These are phyloP conservation scores for Arabidopsis suecica DNA, from an alignment of 345 rosid species.

Conservation along the genomic window DNA sequence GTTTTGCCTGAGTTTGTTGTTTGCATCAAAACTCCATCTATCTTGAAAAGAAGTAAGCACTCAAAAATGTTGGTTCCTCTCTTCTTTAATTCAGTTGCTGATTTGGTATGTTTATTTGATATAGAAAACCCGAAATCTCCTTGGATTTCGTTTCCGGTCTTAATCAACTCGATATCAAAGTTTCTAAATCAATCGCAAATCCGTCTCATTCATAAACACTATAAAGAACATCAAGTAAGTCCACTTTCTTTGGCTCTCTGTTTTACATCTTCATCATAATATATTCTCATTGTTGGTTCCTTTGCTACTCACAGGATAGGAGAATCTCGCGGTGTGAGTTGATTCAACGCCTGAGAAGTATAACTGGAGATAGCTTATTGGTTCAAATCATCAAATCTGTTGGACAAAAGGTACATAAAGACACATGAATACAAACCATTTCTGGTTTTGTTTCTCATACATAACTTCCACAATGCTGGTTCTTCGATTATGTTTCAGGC, in stretches of 20 bases:
- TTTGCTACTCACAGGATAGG: conserved; percentile 52
- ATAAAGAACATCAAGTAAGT: conserved; percentile 54
- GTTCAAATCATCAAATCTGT: conserved; percentile 59
- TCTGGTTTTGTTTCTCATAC: background rate
- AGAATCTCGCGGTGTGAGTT: conserved; percentile 62
- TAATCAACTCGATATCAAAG: conserved; percentile 57
- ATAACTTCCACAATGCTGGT: background rate
- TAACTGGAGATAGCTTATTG: conserved; percentile 72
- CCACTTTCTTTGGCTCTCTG: background rate
- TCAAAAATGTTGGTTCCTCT: background rate
- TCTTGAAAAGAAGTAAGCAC: conserved; percentile 44
- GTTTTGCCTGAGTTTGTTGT: conserved; percentile 66
- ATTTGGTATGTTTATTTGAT: conserved; percentile 26
- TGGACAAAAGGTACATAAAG: conserved; percentile 52
- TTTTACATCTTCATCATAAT: background rate
- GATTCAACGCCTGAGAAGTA: conserved; percentile 55
- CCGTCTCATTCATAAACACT: conserved; percentile 49
- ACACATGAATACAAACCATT: background rate
- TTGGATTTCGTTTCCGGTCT: conserved; percentile 65
- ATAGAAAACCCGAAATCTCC: conserved; percentile 60
- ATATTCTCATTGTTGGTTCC: background rate
- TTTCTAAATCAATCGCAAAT: conserved; percentile 49
- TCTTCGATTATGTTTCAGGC: conserved; percentile 20
- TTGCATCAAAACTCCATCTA: conserved; percentile 58
- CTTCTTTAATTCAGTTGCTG: background rate